Conservation (phyloP, 139 green algal species). For the Asterochloris sp. region DNA sequence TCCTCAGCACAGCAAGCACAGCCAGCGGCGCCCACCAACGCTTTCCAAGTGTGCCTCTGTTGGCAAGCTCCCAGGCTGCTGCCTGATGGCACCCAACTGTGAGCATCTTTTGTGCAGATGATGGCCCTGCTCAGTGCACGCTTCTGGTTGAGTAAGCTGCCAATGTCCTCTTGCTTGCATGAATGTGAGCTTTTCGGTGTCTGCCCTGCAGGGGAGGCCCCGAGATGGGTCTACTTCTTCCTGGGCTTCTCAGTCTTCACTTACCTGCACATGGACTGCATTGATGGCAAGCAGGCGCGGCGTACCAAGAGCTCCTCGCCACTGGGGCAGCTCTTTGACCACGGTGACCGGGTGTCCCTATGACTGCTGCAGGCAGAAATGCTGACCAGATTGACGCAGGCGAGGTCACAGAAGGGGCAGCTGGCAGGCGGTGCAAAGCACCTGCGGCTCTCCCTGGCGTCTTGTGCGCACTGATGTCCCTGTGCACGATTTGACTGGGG, state of each 20-base stretch:
- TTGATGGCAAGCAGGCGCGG: slow-evolving; percentile 95
- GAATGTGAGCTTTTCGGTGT: background rate
- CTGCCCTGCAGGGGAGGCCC: slow-evolving; percentile 31
- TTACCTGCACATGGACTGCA: slow-evolving; percentile 87
- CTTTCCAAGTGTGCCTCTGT: background rate
- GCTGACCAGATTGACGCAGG: too few species aligned
- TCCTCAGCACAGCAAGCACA: background rate
- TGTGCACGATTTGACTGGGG: background rate
- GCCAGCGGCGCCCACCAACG: background rate
- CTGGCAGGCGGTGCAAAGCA: too few species aligned
- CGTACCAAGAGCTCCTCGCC: slow-evolving; percentile 83
- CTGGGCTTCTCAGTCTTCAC: slow-evolving; percentile 34
- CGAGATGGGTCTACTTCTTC: slow-evolving; percentile 63
- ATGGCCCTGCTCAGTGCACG: too few species aligned
- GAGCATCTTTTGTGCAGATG: too few species aligned
- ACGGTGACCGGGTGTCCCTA: slow-evolving; percentile 44
- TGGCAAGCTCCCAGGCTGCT: background rate
- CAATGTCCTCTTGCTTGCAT: background rate
- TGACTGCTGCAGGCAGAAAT: too few species aligned
- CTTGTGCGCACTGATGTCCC: background rate
- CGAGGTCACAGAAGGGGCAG: too few species aligned
- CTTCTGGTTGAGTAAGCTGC: background rate
- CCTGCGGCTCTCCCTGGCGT: too few species aligned
- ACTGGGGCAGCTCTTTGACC: slow-evolving; percentile 96
- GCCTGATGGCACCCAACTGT: background rate